Percentiles rank a stretch among this genome's conserved stretches.
phyloP scores from a whole-genome alignment of 495 filamentous ascomycete species.

The Penicillium argentinense region DNA sequence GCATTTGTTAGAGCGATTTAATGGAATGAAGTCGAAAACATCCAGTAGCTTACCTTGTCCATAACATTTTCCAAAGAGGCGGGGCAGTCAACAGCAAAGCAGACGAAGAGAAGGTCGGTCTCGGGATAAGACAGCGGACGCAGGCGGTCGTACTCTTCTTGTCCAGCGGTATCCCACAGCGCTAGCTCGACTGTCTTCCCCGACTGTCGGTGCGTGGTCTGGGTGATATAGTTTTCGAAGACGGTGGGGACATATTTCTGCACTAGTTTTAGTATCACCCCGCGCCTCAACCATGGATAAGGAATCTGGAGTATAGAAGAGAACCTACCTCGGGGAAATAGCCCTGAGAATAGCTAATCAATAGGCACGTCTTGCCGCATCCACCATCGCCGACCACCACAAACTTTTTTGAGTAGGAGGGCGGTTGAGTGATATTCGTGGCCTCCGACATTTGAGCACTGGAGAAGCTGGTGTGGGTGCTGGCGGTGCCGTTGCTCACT shows the following conservation, averaged over 20 bases:
- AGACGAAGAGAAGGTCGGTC: conserved; percentile 96
- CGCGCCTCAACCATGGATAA: not conserved
- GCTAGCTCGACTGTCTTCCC: conserved; percentile 95
- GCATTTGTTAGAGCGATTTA: too few relatives aligned
- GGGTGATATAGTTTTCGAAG: conserved; percentile 99
- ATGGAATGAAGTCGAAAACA: not conserved
- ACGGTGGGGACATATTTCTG: conserved; percentile 99
- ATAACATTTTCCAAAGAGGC: conserved; percentile 97
- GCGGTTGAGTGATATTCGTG: conserved; percentile 83
- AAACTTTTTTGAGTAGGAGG: conserved; percentile 96
- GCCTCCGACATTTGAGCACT: conserved; percentile 68
- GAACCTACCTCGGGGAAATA: conserved; percentile 90
- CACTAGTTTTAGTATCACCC: conserved; percentile 11
- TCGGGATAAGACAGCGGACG: conserved; percentile 96
- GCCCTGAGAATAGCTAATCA: conserved; percentile 97
- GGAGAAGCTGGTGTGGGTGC: conserved; percentile 68
- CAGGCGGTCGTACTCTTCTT: conserved; percentile 97
- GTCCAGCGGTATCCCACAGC: conserved; percentile 97
- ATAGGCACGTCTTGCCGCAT: conserved; percentile 96
- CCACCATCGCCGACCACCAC: conserved; percentile 98
- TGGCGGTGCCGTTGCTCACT: conserved; percentile 78
- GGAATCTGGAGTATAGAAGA: not conserved
- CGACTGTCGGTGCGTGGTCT: conserved; percentile 78
- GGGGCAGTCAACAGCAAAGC: conserved; percentile 98
- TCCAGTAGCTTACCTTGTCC: conserved; percentile 75